A percentile compares a stretch with the other conserved stretches of the same genome.
Evolutionary conservation across 192 early-diverging fungal genomes (phyloP).

Genomic region (Gamsiella multidivaricata): DNA sequence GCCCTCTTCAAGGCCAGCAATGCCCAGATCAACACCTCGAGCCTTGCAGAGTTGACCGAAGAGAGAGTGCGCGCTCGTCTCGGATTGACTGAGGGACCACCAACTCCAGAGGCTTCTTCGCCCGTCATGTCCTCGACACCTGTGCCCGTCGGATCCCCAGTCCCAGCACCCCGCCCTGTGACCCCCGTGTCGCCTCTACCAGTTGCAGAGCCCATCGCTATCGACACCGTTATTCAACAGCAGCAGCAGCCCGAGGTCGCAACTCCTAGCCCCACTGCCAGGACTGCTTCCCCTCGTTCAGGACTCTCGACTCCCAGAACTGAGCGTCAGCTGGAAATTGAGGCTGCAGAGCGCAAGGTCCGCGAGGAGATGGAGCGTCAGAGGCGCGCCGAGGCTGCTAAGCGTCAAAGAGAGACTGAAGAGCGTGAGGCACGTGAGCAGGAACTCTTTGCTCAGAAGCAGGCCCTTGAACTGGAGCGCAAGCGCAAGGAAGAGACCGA

Average conservation of each 20-base stretch:
- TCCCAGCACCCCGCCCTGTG: slow-evolving; percentile 35
- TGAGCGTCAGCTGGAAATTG: slow-evolving; percentile 45
- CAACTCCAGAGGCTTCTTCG: slow-evolving; percentile 27
- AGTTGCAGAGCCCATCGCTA: slow-evolving; percentile 6
- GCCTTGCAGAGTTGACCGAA: slow-evolving; percentile 28
- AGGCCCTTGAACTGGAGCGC: slow-evolving; percentile 60
- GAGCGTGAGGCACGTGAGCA: slow-evolving; percentile 45
- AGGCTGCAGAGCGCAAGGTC: slow-evolving; percentile 42
- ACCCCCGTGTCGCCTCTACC: slow-evolving; percentile 34
- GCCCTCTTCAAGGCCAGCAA: slow-evolving; percentile 63
- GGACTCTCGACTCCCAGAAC: slow-evolving; percentile 45
- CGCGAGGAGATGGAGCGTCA: slow-evolving; percentile 54
- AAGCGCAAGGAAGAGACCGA: slow-evolving; percentile 63
- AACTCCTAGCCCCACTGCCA: slow-evolving; percentile 21
- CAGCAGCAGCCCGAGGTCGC: slow-evolving; percentile 31
- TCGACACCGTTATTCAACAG: slow-evolving; percentile 24
- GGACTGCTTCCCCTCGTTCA: slow-evolving; percentile 38
- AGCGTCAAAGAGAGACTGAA: slow-evolving; percentile 47
- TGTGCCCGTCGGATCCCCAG: slow-evolving; percentile 6
- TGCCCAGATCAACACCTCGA: slow-evolving; percentile 53
- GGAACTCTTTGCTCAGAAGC: slow-evolving; percentile 40
- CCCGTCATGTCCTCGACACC: slow-evolving; percentile 34
- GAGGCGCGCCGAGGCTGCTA: slow-evolving; percentile 43
- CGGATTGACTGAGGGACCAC: slow-evolving; percentile 35
- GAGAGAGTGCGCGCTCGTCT: slow-evolving; percentile 35